Base-by-base conservation (phyloP, 1,284 basidiomycete species). In the Afroboletus lepidellus region DNA sequence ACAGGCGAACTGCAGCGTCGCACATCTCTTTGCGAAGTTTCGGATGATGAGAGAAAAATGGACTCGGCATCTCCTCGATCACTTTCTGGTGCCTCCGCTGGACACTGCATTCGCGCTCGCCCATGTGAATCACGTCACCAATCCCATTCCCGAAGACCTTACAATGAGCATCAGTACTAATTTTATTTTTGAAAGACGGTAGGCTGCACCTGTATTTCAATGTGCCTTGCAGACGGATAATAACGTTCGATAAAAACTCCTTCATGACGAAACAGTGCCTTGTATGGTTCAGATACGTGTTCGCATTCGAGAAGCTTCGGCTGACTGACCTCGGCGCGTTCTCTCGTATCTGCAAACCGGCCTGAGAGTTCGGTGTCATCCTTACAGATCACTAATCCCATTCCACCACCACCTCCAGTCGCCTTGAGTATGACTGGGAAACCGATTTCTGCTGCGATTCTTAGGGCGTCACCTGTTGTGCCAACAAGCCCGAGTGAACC, bases 21-120 rank as follows among this genome's bases (percentile, higher is more conserved):
- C 77, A 82, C 67, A 87, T 79, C 23, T 67, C 70, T 34, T 72
- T 64, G 41, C 76, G 69, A 12, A 79, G 62, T 18, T 75, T 75
- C 48, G 72, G 72, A 62, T 71, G 68, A 21, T 55, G 50, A 15
- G 63, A 51, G 45, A 81, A 71, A 62, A 81, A 80, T 6, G 82
- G 78, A 58, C 80, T 81, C 0, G 80, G 80, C 1, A 78, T 75
- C 61, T 89, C 87, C 61, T 90, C 87, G 29, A 90, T 78, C 5
- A 90, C 78, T 62, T 90, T 90, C 66, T 90, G 87, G 60, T 88
- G 81, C 24, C 87, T 70, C 27, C 87, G 73, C 62, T 90, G 87
- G 16, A 87, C 71, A 39, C 80, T 84, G 59, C 85, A 87, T 63
- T 90, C 87, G 11, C 87, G 74, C 61, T 89, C 86, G 30, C 84